Evolutionary conservation across 805 yeast genomes (phyloP).

Genomic region (Cyberlindnera misumaiensis): DNA sequence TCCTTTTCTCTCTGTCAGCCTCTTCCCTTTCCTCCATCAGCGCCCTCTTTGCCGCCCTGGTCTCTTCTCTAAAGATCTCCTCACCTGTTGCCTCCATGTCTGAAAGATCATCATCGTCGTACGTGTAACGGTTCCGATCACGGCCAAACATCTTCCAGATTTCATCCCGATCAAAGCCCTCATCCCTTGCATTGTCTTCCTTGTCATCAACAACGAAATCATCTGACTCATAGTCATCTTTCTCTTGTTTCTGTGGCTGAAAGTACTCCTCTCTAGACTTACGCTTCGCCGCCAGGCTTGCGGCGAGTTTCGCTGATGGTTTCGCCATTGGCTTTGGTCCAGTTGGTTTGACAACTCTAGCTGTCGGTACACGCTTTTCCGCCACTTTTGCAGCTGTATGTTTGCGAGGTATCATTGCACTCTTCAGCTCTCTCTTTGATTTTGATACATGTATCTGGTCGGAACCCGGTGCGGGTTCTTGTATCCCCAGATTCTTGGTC

Average conservation of each 20-base stretch:
- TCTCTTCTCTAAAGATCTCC: conserved; percentile 82
- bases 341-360: conserved; percentile 2
- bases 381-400: not conserved
- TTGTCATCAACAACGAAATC: conserved; percentile 50
- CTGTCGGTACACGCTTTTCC: not conserved
- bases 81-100: conserved; percentile 95
- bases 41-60: conserved; percentile 58
- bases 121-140: conserved; percentile 38
- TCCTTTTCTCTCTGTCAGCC: conserved; percentile 48
- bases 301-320: conserved; percentile 50
- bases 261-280: conserved; percentile 13
- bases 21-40: conserved; percentile 71
- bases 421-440: conserved; percentile 8
- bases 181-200: conserved; percentile 18
- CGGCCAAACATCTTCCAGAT: conserved; percentile 84
- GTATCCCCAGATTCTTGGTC: conserved; percentile 12
- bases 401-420: conserved; percentile 1
- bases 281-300: conserved; percentile 34
- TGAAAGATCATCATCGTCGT: conserved; percentile 42
- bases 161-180: conserved; percentile 73
- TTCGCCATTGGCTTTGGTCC: conserved; percentile 34
- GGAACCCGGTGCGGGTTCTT: conserved; percentile 5
- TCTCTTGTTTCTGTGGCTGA: not conserved
- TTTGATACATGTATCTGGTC: conserved; percentile 4
- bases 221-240: conserved; percentile 18